Base-by-base conservation (phyloP, 495 filamentous ascomycete species). In the Lineolata rhizophorae region DNA sequence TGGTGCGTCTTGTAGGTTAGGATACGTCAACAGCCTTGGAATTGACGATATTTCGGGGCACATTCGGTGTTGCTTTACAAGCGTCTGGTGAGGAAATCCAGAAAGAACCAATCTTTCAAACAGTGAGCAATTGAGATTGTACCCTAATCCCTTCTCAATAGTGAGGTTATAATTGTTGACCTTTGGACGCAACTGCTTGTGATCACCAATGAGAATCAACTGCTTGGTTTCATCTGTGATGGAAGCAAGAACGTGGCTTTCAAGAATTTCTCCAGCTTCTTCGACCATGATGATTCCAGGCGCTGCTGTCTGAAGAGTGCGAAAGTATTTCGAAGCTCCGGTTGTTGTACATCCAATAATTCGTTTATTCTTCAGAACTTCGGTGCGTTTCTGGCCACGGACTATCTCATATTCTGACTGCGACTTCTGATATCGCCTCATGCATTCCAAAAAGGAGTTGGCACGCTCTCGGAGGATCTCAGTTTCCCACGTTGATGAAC, bases 281-380 rank as follows among this genome's bases (percentile, higher is more conserved):
- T 87, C 78, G 0, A 81, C 63, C 0, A 85, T 41, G 16, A 79
- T 42, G 4, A 74, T 53, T 12, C 64, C 62, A 0, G 67, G 65
- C 0, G 32, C 34, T 3, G 63, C 61, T 3, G 49, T 48, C 27
- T 56, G 55, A 5, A 85, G 47, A 19, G 64, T 54, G 5, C 57
- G 40, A 2, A 52, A 39, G 36, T 73, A 63, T 45, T 62, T 79
- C 2, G 78, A 76, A 0, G 77, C 75, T 2, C 52, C 74, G 0
- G 72, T 83, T 1, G 78, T 84, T 1, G 77, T 85, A 42, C 73
- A 79, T 0, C 60, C 74, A 27, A 90, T 72, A 13, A 90, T 62
- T 4, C 59, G 52, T 41, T 75, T 80, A 1, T 37, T 33, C 18
- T 49, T 42, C 6, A 82, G 40, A 4, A 64, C 56, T 0, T 54